A percentile compares a stretch with the other conserved stretches of the same genome.
Evolutionary conservation across 106 monocot species (phyloP).

Genomic region (Cymbidium sinense): DNA sequence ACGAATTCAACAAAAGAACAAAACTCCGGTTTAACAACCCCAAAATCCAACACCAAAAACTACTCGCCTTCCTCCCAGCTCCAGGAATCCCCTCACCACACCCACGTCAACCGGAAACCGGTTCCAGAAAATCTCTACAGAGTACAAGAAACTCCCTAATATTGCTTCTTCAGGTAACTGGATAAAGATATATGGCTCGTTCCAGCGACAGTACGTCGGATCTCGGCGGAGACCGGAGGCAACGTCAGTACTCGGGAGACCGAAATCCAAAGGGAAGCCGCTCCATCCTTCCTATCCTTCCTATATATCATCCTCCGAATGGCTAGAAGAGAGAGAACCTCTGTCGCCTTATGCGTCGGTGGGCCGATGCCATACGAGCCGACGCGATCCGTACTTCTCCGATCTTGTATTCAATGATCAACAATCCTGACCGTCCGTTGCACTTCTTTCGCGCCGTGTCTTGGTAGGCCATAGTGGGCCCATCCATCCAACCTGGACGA

Average conservation of each 20-base stretch:
- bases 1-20: background rate
- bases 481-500: background rate
- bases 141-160: background rate
- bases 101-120: background rate
- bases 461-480: background rate
- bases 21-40: background rate
- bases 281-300: too few relatives aligned
- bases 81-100: background rate
- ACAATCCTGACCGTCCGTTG: conserved; percentile 11
- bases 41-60: background rate
- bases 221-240: background rate
- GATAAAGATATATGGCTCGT: background rate
- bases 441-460: background rate
- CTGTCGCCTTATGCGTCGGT: background rate
- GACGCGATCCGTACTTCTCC: conserved; percentile 4
- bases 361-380: conserved; percentile 2
- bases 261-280: background rate
- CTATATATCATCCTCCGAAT: too few relatives aligned
- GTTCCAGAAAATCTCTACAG: background rate
- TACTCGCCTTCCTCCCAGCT: background rate
- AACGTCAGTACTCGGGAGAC: background rate
- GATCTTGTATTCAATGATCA: background rate
- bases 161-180: background rate
- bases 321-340: background rate
- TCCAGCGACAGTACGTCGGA: background rate